Evolutionary conservation across 202 grass and related monocot species (phyloP).

Genomic region (Panicum hallii): DNA sequence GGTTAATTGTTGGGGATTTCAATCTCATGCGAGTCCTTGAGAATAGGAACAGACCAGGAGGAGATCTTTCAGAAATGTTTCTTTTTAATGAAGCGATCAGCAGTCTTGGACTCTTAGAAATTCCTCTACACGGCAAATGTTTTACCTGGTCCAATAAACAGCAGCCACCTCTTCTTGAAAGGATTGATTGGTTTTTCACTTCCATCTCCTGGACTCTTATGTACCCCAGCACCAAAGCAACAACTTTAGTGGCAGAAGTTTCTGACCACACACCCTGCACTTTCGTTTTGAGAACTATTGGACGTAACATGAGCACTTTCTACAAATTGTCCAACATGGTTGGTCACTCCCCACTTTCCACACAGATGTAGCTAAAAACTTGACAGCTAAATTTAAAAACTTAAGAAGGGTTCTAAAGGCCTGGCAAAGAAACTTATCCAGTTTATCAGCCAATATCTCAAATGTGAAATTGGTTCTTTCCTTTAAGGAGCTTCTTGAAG

Average conservation of each 20-base stretch:
- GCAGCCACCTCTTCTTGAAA: accelerated
- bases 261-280: not conserved
- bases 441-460: accelerated
- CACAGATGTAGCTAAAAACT: not conserved
- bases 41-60: not conserved
- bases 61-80: not conserved
- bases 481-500: accelerated
- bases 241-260: no score
- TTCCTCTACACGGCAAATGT: accelerated
- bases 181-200: not conserved
- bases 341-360: accelerated
- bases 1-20: accelerated
- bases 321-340: not conserved
- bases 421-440: accelerated
- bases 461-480: accelerated
- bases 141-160: not conserved
- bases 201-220: not conserved
- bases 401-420: not conserved
- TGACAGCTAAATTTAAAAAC: not conserved
- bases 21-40: accelerated
- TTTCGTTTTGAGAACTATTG: not conserved
- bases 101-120: accelerated
- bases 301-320: not conserved
- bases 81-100: not conserved
- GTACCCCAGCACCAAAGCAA: not conserved